A percentile compares a stretch with the other conserved stretches of the same genome.
Evolutionary conservation across 169 alveolate genomes (phyloP).

Genomic region (Eimeria praecox): DNA sequence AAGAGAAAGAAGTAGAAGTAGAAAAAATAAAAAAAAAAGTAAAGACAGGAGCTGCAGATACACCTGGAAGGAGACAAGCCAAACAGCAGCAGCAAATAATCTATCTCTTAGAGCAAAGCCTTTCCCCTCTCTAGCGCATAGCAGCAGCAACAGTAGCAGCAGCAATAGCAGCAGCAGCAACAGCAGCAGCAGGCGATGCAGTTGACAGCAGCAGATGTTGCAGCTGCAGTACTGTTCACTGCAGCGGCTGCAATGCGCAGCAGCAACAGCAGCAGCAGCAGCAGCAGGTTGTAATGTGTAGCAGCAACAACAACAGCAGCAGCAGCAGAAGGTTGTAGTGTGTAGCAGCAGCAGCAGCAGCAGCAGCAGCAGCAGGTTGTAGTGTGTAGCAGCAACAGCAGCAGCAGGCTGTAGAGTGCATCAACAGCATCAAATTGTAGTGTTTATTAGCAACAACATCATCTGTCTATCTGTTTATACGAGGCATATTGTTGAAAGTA

Average conservation of each 20-base stretch:
- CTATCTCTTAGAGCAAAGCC: too few species aligned
- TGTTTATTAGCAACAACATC: too few species aligned
- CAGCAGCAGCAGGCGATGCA: neutral
- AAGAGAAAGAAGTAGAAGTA: neutral
- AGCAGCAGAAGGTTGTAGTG: neutral
- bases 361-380: neutral
- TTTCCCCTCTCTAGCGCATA: too few species aligned
- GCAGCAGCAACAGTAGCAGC: slow-evolving; percentile 4
- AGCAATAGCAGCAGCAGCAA: neutral
- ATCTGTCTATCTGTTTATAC: too few species aligned
- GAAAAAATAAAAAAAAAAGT: neutral
- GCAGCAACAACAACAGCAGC: too few species aligned
- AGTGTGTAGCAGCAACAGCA: neutral
- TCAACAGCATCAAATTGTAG: neutral
- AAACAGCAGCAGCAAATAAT: slow-evolving; percentile 13
- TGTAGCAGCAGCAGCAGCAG: neutral
- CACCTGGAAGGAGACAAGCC: neutral
- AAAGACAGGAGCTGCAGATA: neutral
- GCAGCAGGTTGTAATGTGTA: too few species aligned
- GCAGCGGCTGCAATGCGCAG: neutral
- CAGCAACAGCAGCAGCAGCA: neutral
- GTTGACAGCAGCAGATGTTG: neutral
- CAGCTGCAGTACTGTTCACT: too few species aligned
- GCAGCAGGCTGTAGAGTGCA: neutral
- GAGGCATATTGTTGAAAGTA: too few species aligned